Evolutionary conservation across 2,329 filamentous ascomycete species (phyloP).

Genomic region (Cordyceps tenuipes): DNA sequence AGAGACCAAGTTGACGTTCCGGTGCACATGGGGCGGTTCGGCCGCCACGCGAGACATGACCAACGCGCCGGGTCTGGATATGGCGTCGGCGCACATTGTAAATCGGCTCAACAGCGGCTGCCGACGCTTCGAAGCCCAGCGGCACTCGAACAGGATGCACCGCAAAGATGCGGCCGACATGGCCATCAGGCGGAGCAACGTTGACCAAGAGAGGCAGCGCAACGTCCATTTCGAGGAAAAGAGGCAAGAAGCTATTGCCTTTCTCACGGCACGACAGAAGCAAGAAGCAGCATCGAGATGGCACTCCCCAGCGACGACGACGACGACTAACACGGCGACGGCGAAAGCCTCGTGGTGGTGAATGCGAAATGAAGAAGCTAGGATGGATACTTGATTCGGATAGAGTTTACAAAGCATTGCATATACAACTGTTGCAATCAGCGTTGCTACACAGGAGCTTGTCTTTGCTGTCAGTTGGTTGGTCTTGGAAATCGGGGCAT

Average conservation of each 20-base stretch:
- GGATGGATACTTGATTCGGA: not conserved
- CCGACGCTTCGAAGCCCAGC: slow-evolving; percentile 31
- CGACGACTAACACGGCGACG: slow-evolving; percentile 11
- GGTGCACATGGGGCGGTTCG: slow-evolving; percentile 50
- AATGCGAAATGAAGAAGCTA: not conserved
- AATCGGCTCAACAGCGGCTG: slow-evolving; percentile 42
- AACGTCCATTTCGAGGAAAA: slow-evolving; percentile 42
- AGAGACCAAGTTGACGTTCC: slow-evolving; percentile 41
- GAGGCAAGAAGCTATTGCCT: slow-evolving; percentile 37
- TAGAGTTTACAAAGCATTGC: not conserved
- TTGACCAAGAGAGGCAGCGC: slow-evolving; percentile 40
- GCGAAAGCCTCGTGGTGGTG: not conserved
- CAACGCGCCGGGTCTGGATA: too few species aligned
- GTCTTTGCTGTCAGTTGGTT: too few species aligned
- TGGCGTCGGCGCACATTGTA: slow-evolving; percentile 22
- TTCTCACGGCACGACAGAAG: slow-evolving; percentile 25
- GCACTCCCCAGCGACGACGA: slow-evolving; percentile 21
- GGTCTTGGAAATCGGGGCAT: too few species aligned
- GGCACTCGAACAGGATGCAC: slow-evolving; percentile 28
- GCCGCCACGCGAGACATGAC: slow-evolving; percentile 15
- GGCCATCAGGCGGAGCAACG: slow-evolving; percentile 29
- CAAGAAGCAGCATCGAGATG: slow-evolving; percentile 17
- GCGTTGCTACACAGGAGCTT: too few species aligned
- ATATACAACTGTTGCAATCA: not conserved
- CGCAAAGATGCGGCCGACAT: slow-evolving; percentile 38